Percentiles rank a stretch among this genome's conserved stretches.
Conservation (phyloP, 164 flowering plant species). For the Sextonia rubra region DNA sequence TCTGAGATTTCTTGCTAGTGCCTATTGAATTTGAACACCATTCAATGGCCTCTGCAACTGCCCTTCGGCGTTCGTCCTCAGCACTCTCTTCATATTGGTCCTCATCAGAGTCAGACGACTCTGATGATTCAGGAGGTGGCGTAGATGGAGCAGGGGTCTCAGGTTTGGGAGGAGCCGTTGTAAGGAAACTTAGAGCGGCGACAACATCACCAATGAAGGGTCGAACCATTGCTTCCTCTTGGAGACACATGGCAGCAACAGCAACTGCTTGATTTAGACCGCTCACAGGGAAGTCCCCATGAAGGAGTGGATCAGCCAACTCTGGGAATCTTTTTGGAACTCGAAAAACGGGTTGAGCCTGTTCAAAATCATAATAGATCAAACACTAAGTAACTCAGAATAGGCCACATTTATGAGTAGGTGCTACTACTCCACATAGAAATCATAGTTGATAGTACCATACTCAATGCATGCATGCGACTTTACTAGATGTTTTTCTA, state of each 20-base stretch:
- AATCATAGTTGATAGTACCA: too few relatives aligned
- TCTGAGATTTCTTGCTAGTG: slow-evolving; percentile 3
- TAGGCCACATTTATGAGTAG: too few relatives aligned
- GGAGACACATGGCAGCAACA: slow-evolving; percentile 67
- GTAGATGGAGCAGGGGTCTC: slow-evolving; percentile 4
- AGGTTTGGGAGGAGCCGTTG: slow-evolving; percentile 9
- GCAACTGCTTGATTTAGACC: slow-evolving; percentile 63
- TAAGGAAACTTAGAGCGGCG: slow-evolving; percentile 46
- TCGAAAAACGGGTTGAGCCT: slow-evolving; percentile 60
- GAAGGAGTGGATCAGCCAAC: slow-evolving; percentile 55
- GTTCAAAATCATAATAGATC: slow-evolving; percentile 7
- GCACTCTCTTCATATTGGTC: slow-evolving; percentile 1
- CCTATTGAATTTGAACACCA: slow-evolving; percentile 32
- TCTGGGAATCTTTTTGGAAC: slow-evolving; percentile 47
- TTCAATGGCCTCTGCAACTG: slow-evolving; percentile 42
- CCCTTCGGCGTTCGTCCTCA: slow-evolving; percentile 20
- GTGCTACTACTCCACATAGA: too few relatives aligned
- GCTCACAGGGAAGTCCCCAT: slow-evolving; percentile 37
- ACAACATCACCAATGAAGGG: slow-evolving; percentile 59
- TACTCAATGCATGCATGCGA: too few relatives aligned
- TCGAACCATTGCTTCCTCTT: slow-evolving; percentile 47
- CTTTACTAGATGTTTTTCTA: background rate
- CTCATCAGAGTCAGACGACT: slow-evolving; percentile 7
- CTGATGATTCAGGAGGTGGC: slow-evolving; percentile 9
- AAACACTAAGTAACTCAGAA: background rate